phyloP scores from a whole-genome alignment of 306 rosid genomes.

The Casuarina cunninghamiana region DNA sequence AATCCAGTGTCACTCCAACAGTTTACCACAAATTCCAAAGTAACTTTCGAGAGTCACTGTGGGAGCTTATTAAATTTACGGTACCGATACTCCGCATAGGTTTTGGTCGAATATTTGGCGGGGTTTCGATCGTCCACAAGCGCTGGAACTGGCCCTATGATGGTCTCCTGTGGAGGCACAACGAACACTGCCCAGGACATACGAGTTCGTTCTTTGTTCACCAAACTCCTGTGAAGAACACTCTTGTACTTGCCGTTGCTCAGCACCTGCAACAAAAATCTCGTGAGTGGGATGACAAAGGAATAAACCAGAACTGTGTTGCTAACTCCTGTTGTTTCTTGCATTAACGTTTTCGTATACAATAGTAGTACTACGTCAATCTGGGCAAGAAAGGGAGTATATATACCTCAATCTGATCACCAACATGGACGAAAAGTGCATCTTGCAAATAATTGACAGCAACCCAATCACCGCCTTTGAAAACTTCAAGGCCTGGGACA shows the following conservation, averaged over 20 bases:
- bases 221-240: conserved; percentile 66
- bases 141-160: conserved; percentile 52
- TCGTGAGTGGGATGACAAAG: neutral
- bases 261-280: conserved; percentile 33
- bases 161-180: conserved; percentile 45
- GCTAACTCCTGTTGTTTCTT: too few relatives aligned
- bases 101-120: conserved; percentile 58
- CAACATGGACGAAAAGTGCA: conserved; percentile 56
- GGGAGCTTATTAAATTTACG: conserved; percentile 68
- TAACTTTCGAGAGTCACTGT: conserved; percentile 16
- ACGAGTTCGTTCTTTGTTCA: conserved; percentile 52
- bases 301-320: neutral
- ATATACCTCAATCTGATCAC: conserved; percentile 64
- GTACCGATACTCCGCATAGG: conserved; percentile 54
- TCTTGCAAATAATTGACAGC: conserved; percentile 45
- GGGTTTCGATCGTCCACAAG: conserved; percentile 45
- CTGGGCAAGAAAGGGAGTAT: too few relatives aligned
- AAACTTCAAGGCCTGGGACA: conserved; percentile 61
- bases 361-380: too few relatives aligned
- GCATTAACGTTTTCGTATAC: too few relatives aligned
- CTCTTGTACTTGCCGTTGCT: conserved; percentile 73
- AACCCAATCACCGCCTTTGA: conserved; percentile 52
- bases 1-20: neutral
- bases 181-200: conserved; percentile 74
- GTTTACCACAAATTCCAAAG: neutral